These are phyloP conservation scores for Aspergillus intermedius DNA, from an alignment of 2,329 filamentous ascomycete genomes.

Conservation along the genomic window DNA sequence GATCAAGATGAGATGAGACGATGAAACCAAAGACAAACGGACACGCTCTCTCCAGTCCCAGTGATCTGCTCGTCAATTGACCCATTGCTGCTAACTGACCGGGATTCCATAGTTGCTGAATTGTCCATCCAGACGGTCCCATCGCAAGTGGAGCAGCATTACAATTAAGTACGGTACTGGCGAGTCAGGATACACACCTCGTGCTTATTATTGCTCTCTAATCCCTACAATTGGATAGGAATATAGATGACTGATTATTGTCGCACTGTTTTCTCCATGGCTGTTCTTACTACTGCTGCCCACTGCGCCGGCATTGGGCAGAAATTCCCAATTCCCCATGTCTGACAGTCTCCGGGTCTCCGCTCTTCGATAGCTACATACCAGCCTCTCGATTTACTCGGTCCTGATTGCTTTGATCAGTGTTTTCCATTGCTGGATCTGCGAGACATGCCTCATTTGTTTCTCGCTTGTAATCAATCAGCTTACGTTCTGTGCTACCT, in stretches of 20 bases:
- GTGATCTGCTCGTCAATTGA: not conserved
- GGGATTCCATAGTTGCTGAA: constrained; percentile 2
- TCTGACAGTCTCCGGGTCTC: not conserved
- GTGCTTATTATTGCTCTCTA: no score
- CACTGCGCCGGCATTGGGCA: constrained; percentile 20
- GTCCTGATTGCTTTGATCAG: not conserved
- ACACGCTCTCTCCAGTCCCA: not conserved
- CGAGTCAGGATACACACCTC: no score
- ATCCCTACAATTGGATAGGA: no score
- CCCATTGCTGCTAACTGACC: not conserved
- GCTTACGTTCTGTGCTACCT: not conserved
- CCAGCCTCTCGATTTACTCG: not conserved
- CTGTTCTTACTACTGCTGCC: constrained; percentile 8
- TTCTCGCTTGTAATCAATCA: not conserved
- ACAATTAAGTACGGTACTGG: no score
- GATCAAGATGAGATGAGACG: not conserved
- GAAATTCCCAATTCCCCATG: constrained; percentile 15
- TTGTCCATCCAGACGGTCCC: not conserved
- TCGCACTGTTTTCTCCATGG: not conserved
- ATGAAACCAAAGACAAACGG: not conserved
- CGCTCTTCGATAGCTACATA: constrained; percentile 7
- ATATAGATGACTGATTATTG: no score
- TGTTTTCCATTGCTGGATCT: constrained; percentile 4
- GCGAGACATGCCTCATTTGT: not conserved
- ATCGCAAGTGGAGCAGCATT: not conserved